These are phyloP conservation scores for Zopfia rhizophila DNA, from an alignment of 2,329 filamentous ascomycete genomes.

Conservation along the genomic window DNA sequence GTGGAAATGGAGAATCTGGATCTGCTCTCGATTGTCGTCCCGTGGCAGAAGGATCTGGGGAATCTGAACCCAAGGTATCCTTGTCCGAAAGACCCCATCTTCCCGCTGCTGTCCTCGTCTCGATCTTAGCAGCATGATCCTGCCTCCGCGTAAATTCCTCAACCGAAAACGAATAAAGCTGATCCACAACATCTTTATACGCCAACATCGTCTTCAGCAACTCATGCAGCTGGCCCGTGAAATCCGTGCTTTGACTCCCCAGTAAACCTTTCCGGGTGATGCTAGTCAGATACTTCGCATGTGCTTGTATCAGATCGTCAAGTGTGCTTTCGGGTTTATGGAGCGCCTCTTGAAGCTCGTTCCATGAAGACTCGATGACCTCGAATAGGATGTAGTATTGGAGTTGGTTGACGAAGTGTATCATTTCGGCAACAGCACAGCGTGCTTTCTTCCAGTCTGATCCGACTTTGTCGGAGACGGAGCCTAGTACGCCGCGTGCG, in stretches of 20 bases:
- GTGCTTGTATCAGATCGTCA: conserved; percentile 92
- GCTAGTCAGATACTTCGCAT: conserved; percentile 87
- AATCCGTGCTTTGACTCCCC: conserved; percentile 75
- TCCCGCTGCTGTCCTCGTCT: conserved; percentile 72
- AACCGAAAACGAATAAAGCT: conserved; percentile 92
- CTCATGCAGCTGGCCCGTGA: conserved; percentile 91
- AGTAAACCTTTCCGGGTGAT: conserved; percentile 97
- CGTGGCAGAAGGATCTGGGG: conserved; percentile 34
- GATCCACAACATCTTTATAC: conserved; percentile 93
- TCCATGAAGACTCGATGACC: conserved; percentile 97
- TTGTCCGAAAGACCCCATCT: conserved; percentile 71
- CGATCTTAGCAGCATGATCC: conserved; percentile 79
- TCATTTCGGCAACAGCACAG: conserved; percentile 94
- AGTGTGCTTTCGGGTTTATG: conserved; percentile 87
- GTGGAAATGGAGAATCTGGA: conserved; percentile 56
- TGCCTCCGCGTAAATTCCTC: conserved; percentile 94
- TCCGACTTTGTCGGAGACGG: conserved; percentile 75
- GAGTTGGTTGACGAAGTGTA: conserved; percentile 95
- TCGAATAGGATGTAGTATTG: conserved; percentile 99
- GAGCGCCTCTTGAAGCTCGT: conserved; percentile 84
- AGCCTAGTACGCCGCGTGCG: conserved; percentile 86
- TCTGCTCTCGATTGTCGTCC: conserved; percentile 37
- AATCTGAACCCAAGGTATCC: conserved; percentile 39
- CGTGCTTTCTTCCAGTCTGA: conserved; percentile 90
- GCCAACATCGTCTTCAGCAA: conserved; percentile 92